phyloP scores from a whole-genome alignment of 1,139 yeast genomes.

The Candida freyschussii region DNA sequence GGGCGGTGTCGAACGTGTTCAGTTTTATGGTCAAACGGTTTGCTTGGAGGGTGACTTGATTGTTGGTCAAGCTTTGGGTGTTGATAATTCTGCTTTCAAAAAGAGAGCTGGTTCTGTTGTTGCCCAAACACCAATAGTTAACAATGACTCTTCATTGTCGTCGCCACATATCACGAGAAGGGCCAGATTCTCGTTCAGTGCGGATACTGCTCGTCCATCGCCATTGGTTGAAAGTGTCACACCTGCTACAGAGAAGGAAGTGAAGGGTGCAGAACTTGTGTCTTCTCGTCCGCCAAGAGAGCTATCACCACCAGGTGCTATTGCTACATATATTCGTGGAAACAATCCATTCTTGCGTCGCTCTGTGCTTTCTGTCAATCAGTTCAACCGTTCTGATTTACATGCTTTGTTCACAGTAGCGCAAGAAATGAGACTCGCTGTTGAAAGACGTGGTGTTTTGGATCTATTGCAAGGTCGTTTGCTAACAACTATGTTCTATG shows the following conservation, averaged over 20 bases:
- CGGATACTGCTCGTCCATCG: constrained; percentile 46
- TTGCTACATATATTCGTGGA: constrained; percentile 67
- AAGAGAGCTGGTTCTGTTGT: constrained; percentile 24
- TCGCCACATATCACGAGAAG: constrained; percentile 26
- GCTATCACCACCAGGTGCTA: constrained; percentile 72
- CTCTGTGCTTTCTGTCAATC: constrained; percentile 83
- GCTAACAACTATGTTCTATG: constrained; percentile 93
- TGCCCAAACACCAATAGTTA: constrained; percentile 17
- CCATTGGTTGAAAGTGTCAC: constrained; percentile 28
- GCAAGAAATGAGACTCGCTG: constrained; percentile 96
- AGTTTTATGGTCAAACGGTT: constrained; percentile 71
- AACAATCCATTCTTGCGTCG: constrained; percentile 87
- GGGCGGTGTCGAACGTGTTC: constrained; percentile 88
- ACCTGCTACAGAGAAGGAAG: constrained; percentile 36
- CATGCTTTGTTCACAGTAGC: constrained; percentile 94
- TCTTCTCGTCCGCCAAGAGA: constrained; percentile 67
- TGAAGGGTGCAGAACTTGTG: constrained; percentile 65
- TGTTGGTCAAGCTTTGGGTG: constrained; percentile 55
- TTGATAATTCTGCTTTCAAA: constrained; percentile 38
- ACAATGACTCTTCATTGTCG: constrained; percentile 21
- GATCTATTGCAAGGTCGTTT: constrained; percentile 88
- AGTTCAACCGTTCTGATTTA: constrained; percentile 80
- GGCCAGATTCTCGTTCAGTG: constrained; percentile 38
- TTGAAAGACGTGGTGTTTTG: constrained; percentile 92
- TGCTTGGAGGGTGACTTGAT: constrained; percentile 78